phyloP scores from a whole-genome alignment of 2,329 filamentous ascomycete genomes.

The Dothistroma pini region DNA sequence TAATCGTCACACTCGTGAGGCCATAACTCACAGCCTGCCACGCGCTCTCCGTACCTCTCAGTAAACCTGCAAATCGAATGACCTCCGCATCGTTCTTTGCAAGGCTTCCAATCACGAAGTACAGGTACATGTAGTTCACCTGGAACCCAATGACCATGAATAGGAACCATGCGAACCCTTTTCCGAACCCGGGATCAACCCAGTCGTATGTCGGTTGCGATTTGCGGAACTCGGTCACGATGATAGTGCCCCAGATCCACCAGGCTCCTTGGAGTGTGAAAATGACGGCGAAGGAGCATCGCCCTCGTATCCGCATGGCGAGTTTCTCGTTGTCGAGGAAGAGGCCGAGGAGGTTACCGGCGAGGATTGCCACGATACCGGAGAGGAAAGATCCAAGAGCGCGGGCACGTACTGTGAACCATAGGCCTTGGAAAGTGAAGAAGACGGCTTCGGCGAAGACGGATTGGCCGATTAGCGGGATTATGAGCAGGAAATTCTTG shows the following conservation, averaged over 20 bases:
- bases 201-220: slow-evolving; percentile 64
- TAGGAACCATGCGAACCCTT: slow-evolving; percentile 63
- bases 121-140: slow-evolving; percentile 69
- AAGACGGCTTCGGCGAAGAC: slow-evolving; percentile 70
- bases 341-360: slow-evolving; percentile 63
- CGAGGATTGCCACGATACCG: slow-evolving; percentile 62
- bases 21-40: slow-evolving; percentile 73
- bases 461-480: slow-evolving; percentile 66
- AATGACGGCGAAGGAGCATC: slow-evolving; percentile 54
- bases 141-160: slow-evolving; percentile 67
- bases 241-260: slow-evolving; percentile 68
- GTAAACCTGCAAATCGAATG: slow-evolving; percentile 63
- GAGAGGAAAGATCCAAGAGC: slow-evolving; percentile 69
- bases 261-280: slow-evolving; percentile 61
- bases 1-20: slow-evolving; percentile 57
- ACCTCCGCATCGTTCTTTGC: slow-evolving; percentile 60
- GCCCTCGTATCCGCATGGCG: slow-evolving; percentile 52
- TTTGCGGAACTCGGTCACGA: slow-evolving; percentile 58
- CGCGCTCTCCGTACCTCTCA: slow-evolving; percentile 68
- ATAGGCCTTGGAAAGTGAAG: slow-evolving; percentile 60
- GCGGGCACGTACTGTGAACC: slow-evolving; percentile 66
- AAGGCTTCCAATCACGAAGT: slow-evolving; percentile 67
- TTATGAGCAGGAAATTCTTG: slow-evolving; percentile 59
- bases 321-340: slow-evolving; percentile 60
- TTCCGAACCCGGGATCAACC: slow-evolving; percentile 60